phyloP scores from a whole-genome alignment of 495 filamentous ascomycete genomes.

The Cryomyces minteri region DNA sequence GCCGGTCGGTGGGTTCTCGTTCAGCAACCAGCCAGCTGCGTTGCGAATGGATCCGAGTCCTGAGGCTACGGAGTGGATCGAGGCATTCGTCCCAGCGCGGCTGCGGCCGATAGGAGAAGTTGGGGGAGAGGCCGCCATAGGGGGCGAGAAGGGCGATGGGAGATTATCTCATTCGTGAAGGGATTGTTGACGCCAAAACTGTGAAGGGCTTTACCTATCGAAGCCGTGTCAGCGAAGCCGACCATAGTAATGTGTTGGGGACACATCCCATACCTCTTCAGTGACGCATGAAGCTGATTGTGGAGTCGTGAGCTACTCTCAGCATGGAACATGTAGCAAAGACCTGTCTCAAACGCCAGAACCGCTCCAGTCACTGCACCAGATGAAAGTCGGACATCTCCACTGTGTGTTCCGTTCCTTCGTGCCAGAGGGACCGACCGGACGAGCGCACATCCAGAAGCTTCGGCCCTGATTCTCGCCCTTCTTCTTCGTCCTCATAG shows the following conservation, averaged over 20 bases:
- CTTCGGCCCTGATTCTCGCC: constrained; percentile 67
- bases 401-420: constrained; percentile 72
- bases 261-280: no score
- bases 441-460: constrained; percentile 75
- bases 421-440: constrained; percentile 62
- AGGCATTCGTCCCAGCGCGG: constrained; percentile 13
- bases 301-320: no score
- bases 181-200: no score
- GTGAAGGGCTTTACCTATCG: no score
- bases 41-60: constrained; percentile 20
- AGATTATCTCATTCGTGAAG: no score
- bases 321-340: no score
- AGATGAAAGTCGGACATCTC: constrained; percentile 77
- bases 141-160: no score
- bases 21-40: constrained; percentile 26
- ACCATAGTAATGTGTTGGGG: no score
- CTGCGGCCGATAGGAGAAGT: background rate
- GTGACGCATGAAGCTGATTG: no score
- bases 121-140: background rate
- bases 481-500: constrained; percentile 63
- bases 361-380: constrained; percentile 63
- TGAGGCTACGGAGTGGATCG: constrained; percentile 10
- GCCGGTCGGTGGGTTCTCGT: constrained; percentile 29
- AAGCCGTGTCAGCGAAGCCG: no score
- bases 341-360: no score